Evolutionary conservation across 129 eudicot genomes (phyloP).

Genomic region (Tagetes erecta): DNA sequence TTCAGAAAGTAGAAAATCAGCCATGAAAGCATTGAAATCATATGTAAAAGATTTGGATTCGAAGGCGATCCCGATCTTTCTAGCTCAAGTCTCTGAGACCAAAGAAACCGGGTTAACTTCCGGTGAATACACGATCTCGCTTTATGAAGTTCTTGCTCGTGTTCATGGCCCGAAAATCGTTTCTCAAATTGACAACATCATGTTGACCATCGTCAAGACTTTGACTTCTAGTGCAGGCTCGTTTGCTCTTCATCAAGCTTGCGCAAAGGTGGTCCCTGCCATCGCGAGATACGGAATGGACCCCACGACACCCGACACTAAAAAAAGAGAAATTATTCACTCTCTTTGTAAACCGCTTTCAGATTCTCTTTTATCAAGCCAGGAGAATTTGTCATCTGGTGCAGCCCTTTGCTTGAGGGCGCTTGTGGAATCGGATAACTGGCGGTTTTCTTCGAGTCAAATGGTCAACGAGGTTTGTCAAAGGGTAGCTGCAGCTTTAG

Average conservation of each 20-base stretch:
- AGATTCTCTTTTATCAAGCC: slow-evolving; percentile 70
- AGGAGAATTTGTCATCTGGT: slow-evolving; percentile 78
- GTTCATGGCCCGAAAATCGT: slow-evolving; percentile 87
- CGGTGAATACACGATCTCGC: slow-evolving; percentile 88
- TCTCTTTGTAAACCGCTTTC: slow-evolving; percentile 91
- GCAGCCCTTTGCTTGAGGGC: slow-evolving; percentile 88
- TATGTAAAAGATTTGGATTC: slow-evolving; percentile 85
- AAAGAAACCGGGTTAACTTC: slow-evolving; percentile 66
- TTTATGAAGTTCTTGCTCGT: slow-evolving; percentile 88
- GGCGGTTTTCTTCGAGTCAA: slow-evolving; percentile 78
- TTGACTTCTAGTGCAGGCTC: slow-evolving; percentile 73
- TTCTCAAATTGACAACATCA: slow-evolving; percentile 78
- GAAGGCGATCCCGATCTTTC: slow-evolving; percentile 84
- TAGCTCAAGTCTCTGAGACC: slow-evolving; percentile 91
- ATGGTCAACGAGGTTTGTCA: slow-evolving; percentile 87
- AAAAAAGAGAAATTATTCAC: slow-evolving; percentile 54
- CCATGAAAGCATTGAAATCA: slow-evolving; percentile 87
- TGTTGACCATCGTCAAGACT: slow-evolving; percentile 70
- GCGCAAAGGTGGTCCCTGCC: slow-evolving; percentile 94
- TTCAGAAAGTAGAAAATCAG: slow-evolving; percentile 78
- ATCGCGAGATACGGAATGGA: slow-evolving; percentile 84
- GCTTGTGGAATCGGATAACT: slow-evolving; percentile 85
- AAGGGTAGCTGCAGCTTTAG: slow-evolving; percentile 74
- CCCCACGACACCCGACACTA: slow-evolving; percentile 72
- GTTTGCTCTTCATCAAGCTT: slow-evolving; percentile 93